Evolutionary conservation across 2,329 filamentous ascomycete genomes (phyloP), one percentile per base, ranked within the genome.

Genomic region (Graphiopsis chlorocephala): DNA sequence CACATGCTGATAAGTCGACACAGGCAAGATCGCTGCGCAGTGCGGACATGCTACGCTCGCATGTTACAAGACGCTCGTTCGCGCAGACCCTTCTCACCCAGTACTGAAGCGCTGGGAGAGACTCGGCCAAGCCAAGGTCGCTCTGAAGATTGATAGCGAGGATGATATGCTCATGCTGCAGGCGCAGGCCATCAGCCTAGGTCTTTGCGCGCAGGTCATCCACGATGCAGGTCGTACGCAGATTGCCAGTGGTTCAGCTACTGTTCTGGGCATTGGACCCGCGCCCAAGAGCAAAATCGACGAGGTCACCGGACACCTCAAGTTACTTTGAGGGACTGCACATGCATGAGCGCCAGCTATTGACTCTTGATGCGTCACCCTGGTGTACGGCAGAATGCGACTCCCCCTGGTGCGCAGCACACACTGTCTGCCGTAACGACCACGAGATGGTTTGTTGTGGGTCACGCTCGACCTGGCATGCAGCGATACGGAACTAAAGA

Each of bases 11-110:
- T 63, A 45, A 42, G 61, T 25, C 48, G 29, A 8, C 26, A 28
- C 62, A 97, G 94, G 94, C 73, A 99, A 99, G 84, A 97, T 98
- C 73, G 95, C 92, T 64, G 95, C 95, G 8, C 95, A 98, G 80
- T 94, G 91, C 80, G 91, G 90, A 58, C 95, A 98, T 79, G 95
- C 95, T n/a, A 97, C 94, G 3, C 88, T 99, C 64, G 93, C 94
- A 63, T 98, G 94, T 85, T 99, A 97, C 87, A 98, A 97, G 81
- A 82, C 88, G 65, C 87, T 96, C 69, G 79, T 87, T 47, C 78
- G 81, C 42, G 83, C 83, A 26, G 72, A 80, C 52, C 77, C 85
- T 15, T 82, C 84, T 55, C 85, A 87, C 64, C 81, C 81, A 50
- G 81, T 96, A 61, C 86, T 99, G 57, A 84, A 85, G 69, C 89